Base-by-base conservation (phyloP, 2,329 filamentous ascomycete genomes). In the Colletotrichum australisinense region DNA sequence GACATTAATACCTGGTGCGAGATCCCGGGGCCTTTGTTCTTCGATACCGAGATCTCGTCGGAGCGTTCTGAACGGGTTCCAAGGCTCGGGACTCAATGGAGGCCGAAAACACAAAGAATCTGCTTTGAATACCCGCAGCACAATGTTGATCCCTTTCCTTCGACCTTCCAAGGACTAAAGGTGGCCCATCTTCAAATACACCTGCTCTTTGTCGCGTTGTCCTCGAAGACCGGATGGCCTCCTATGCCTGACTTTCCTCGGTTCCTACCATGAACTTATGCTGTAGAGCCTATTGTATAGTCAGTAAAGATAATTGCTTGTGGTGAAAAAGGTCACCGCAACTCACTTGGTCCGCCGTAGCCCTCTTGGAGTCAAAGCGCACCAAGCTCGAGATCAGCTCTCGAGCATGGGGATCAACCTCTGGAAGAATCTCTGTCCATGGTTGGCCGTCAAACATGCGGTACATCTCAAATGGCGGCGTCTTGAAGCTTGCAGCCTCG, bases 391-490 rank as follows among this genome's bases (percentile, higher is more conserved):
- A 86, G 11, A 97, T 90, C 42, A 98, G 83, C 74, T 93, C 89
- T 72, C 89, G 87, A 32, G 91, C 93, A 16, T 84, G 84, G 0
- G 86, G 81, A 32, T 90, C 88, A 0, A 91, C 88, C 5, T 86
- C 87, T 0, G 90, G 90, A 55, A 98, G 83, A 22, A 98, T 85
- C 1, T 89, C 88, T 1, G 90, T 86, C 95, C 95, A 98, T 0
- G 85, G 75, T 75, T 88, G 88, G 0, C 86, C 82, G 4, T 91
- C 88, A 79, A 97, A 98, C 16, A 91, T 86, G 53, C 91, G 89
- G 84, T 98, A 99, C 81, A 95, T 97, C 16, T 95, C 94, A 88
- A 97, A 99, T 22, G 98, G 97, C 0, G 94, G 93, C 1, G 91
- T 90, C 72, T 83, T 86, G 78, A 97, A 93, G 1, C 79, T 79